Evolutionary conservation across 2,329 filamentous ascomycete genomes (phyloP).

Genomic region (Nemania sp.): DNA sequence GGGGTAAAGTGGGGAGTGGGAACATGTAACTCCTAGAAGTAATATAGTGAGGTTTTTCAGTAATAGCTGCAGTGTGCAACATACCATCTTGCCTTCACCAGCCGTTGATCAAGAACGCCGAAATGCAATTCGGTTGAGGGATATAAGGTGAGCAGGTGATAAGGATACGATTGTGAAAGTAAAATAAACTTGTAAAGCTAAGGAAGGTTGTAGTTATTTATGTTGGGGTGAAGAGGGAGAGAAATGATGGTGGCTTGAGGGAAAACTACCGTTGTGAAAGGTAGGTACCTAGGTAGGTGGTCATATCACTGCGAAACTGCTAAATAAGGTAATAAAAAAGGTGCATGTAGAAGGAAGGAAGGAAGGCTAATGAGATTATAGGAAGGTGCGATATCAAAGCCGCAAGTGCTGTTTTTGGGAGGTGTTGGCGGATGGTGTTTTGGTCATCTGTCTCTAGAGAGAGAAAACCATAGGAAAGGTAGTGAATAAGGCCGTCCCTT

Average conservation of each 20-base stretch:
- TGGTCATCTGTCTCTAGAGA: no score
- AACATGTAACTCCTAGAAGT: not conserved
- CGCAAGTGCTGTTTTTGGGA: no score
- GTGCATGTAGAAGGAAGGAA: no score
- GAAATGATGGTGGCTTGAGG: not conserved
- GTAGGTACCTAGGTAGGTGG: no score
- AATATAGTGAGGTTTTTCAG: not conserved
- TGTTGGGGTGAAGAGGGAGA: not conserved
- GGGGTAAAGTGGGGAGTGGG: no score
- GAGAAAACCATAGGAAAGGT: no score
- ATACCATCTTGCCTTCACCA: slow-evolving; percentile 39
- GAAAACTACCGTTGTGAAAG: not conserved
- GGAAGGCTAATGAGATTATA: no score
- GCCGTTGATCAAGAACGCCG: not conserved
- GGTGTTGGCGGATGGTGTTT: no score
- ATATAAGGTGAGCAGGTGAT: not conserved
- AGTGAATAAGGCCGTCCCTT: no score
- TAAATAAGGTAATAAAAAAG: no score
- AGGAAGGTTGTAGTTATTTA: not conserved
- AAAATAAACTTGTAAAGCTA: not conserved
- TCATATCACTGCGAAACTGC: no score
- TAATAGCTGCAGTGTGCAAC: slow-evolving; percentile 23
- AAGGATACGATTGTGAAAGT: not conserved
- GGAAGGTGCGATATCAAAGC: no score
- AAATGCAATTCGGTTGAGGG: not conserved